phyloP scores from a whole-genome alignment of 2,329 filamentous ascomycete species.

The Gremmenia infestans region DNA sequence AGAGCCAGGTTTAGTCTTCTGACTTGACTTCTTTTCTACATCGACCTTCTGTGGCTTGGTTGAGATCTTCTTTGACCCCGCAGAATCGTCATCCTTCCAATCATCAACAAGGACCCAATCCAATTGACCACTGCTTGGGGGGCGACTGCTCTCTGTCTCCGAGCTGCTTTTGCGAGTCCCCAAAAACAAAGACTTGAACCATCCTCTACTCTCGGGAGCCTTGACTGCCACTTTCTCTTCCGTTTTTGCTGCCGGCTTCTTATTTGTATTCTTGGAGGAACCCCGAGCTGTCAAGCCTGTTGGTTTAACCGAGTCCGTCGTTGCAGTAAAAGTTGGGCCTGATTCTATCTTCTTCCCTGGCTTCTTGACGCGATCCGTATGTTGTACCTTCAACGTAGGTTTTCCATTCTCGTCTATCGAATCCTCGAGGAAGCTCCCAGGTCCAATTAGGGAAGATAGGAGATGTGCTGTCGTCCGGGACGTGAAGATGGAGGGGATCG shows the following conservation, averaged over 20 bases:
- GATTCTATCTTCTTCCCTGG: constrained; percentile 25
- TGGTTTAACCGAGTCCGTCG: constrained; percentile 25
- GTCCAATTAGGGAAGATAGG: constrained; percentile 78
- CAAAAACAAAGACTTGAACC: constrained; percentile 42
- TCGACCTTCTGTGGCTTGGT: constrained; percentile 39
- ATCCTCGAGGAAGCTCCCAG: constrained; percentile 58
- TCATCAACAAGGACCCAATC: constrained; percentile 69
- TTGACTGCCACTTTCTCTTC: constrained; percentile 17
- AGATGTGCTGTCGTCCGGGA: constrained; percentile 92
- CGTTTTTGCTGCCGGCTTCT: constrained; percentile 24
- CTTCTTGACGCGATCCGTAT: constrained; percentile 29
- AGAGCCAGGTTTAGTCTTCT: constrained; percentile 17
- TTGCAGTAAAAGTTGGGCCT: constrained; percentile 27
- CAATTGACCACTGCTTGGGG: constrained; percentile 67
- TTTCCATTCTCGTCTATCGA: constrained; percentile 56
- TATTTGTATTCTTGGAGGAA: constrained; percentile 26
- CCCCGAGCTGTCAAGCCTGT: constrained; percentile 26
- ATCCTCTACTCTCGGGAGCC: constrained; percentile 31
- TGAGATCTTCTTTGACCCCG: constrained; percentile 32
- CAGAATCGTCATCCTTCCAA: constrained; percentile 52
- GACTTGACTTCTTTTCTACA: constrained; percentile 25
- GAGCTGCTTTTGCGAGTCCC: constrained; percentile 31
- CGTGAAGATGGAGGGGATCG: constrained; percentile 91
- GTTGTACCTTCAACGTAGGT: constrained; percentile 48
- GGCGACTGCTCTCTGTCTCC: constrained; percentile 51